These are phyloP conservation scores for Acanthamoeba healyi DNA, from an alignment of 208 protist genomes.

Conservation along the genomic window DNA sequence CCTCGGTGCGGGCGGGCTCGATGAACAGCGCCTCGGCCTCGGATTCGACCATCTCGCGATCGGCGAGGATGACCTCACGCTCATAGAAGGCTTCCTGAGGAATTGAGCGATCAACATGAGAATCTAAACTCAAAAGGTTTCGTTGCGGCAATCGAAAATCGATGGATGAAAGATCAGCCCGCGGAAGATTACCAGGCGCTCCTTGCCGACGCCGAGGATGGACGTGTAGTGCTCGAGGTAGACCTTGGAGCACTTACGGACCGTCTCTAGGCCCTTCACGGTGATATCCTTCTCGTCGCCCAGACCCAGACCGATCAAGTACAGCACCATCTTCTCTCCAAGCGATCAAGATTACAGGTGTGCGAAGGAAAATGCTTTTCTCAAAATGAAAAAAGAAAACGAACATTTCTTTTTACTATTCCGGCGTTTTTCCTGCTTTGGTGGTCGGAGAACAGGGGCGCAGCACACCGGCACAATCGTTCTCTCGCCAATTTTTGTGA, in stretches of 20 bases:
- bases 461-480: not conserved
- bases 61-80: constrained; percentile 94
- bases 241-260: constrained; percentile 95
- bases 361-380: not conserved
- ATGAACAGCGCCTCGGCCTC: constrained; percentile 94
- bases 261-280: constrained; percentile 96
- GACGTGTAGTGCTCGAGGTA: constrained; percentile 99
- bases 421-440: not conserved
- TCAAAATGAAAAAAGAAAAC: not conserved
- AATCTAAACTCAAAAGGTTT: too few relatives aligned
- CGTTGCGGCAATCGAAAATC: too few relatives aligned
- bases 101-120: not conserved
- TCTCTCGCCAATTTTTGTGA: not conserved
- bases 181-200: constrained; percentile 80
- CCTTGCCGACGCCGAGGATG: constrained; percentile 95
- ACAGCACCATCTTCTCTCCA: constrained; percentile 91
- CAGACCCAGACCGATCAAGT: constrained; percentile 98
- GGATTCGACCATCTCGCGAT: constrained; percentile 97
- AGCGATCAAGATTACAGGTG: not conserved
- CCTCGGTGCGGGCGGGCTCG: constrained; percentile 89
- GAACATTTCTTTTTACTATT: not conserved
- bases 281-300: constrained; percentile 99
- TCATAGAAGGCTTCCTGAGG: constrained; percentile 93
- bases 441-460: not conserved
- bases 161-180: too few relatives aligned